Evolutionary conservation across 257 asterid genomes (phyloP), one percentile per base, ranked within the genome.

Genomic region (Jacaranda mimosifolia): DNA sequence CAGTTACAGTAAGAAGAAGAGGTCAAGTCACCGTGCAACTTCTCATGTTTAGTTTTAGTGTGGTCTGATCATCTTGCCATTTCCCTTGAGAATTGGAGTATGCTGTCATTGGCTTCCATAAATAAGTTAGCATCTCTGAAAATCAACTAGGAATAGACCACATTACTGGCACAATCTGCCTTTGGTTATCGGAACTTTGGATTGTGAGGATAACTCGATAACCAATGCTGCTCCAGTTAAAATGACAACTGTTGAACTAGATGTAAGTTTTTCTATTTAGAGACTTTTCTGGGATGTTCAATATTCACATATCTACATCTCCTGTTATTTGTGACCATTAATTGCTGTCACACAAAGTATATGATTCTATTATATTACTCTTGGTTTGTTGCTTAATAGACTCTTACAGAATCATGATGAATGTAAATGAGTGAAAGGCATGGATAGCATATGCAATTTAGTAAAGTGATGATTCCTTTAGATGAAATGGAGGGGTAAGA

Each of bases 201-300:
- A 63, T 55, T 52, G 4, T 65, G 74, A 43, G 51, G 55, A 78
- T 63, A 26, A 52, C 78, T 63, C 26, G 59, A 40, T 12, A 38
- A 63, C 32, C 32, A 55, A n/a, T 64, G 75, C 65, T 35, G 55
- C 43, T 79, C 57, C 55, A 63, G 19, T 48, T 53, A 32, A 43
- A 40, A 19, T 56, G 55, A 43, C 42, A 40, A 10, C 53, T 45
- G 26, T 32, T 55, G 53, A 62, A 64, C 40, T 26, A 12, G 26
- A 68, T 12, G 15, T 65, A 17, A 66, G 12, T 2, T 35, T 52
- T 55, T 58, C 63, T 63, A 43, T 40, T 52, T 45, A 18, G 35
- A 38, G 9, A 52, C 13, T 65, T 45, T 65, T 10, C 52, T 63
- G 15, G 52, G 40, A 70, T 63, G 40, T 17, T 56, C 14, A n/a